A percentile compares a stretch with the other conserved stretches of the same genome.
Evolutionary conservation across 2,329 filamentous ascomycete species (phyloP).

Genomic region (Cryphonectria carpinicola): DNA sequence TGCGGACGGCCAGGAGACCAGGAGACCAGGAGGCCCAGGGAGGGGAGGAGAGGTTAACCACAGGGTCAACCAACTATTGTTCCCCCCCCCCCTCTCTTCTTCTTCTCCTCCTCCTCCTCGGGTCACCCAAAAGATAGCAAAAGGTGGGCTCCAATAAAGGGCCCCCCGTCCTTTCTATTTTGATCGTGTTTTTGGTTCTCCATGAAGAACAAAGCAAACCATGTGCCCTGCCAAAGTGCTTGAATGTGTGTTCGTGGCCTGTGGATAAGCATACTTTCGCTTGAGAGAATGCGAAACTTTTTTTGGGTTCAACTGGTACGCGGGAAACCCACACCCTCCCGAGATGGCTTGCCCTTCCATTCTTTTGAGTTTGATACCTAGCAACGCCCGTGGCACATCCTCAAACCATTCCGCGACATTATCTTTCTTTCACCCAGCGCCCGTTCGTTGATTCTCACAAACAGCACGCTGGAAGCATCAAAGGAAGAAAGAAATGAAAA

Average conservation of each 20-base stretch:
- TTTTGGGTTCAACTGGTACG: not conserved
- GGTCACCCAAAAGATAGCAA: not conserved
- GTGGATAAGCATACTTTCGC: not conserved
- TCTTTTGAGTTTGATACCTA: not conserved
- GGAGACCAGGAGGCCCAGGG: not conserved
- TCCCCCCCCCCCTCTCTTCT: not conserved
- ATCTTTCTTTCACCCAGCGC: not conserved
- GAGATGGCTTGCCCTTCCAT: not conserved
- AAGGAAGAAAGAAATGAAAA: not conserved
- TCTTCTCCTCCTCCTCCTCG: not conserved
- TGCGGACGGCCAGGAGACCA: not conserved
- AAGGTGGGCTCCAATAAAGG: not conserved
- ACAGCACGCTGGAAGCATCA: not conserved
- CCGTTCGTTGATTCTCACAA: not conserved
- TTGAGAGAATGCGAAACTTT: constrained; percentile 4
- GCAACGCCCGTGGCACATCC: not conserved
- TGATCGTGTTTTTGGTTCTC: not conserved
- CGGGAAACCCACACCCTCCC: not conserved
- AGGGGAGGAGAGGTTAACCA: not conserved
- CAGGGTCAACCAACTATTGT: not conserved
- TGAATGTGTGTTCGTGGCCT: not conserved
- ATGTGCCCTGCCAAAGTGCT: not conserved
- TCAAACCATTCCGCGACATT: not conserved
- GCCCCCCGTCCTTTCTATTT: not conserved
- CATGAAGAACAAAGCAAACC: not conserved